Evolutionary conservation across 768 basidiomycete genomes (phyloP).

Genomic region (Aureoboletus auriporus): DNA sequence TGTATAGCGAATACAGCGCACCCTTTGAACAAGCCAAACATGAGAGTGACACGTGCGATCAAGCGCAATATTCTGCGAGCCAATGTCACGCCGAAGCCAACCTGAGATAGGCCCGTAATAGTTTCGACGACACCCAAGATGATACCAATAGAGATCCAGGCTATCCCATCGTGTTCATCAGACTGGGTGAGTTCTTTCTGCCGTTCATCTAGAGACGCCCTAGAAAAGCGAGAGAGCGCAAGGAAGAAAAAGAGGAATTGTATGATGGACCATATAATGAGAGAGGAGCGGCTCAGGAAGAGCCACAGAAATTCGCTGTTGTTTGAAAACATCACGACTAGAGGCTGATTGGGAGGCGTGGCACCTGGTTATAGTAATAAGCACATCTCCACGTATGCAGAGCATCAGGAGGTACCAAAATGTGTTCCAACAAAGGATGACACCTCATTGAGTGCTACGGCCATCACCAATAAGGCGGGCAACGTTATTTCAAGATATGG

Average conservation of each 20-base stretch:
- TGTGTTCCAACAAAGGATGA: constrained; percentile 61
- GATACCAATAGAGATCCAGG: constrained; percentile 60
- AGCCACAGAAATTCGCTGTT: constrained; percentile 40
- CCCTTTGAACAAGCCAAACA: constrained; percentile 68
- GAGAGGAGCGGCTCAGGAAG: constrained; percentile 57
- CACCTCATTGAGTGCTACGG: constrained; percentile 52
- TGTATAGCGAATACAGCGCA: constrained; percentile 29
- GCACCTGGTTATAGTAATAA: constrained; percentile 8
- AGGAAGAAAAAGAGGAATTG: constrained; percentile 58
- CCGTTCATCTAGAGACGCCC: constrained; percentile 47
- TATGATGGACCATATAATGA: constrained; percentile 54
- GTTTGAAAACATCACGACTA: constrained; percentile 41
- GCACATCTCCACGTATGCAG: background rate
- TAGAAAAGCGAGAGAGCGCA: constrained; percentile 54
- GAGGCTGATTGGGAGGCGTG: constrained; percentile 2
- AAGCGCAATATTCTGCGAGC: constrained; percentile 57
- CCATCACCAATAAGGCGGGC: constrained; percentile 50
- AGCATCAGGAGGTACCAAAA: constrained; percentile 41
- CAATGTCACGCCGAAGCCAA: constrained; percentile 49
- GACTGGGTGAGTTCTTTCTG: constrained; percentile 43
- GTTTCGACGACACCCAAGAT: constrained; percentile 65
- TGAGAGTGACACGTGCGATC: constrained; percentile 48
- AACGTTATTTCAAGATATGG: constrained; percentile 42
- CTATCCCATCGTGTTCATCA: constrained; percentile 53
- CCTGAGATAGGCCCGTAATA: constrained; percentile 55